These are phyloP conservation scores for Cladophialophora exuberans DNA, from an alignment of 2,329 filamentous ascomycete species.

Conservation along the genomic window DNA sequence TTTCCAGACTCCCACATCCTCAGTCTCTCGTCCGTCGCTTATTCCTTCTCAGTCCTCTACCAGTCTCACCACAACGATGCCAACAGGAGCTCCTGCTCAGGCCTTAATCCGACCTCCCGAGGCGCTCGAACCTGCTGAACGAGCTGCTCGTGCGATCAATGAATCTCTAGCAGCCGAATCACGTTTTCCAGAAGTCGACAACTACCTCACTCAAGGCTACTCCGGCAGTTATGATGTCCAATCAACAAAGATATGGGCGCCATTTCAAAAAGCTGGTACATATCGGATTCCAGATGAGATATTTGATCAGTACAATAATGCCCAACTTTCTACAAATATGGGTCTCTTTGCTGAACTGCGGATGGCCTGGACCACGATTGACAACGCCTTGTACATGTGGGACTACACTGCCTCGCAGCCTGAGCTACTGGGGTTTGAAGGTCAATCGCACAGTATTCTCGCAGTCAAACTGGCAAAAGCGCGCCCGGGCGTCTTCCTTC, in stretches of 20 bases:
- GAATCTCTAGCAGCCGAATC: slow-evolving; percentile 72
- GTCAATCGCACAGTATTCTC: slow-evolving; percentile 84
- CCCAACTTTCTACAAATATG: slow-evolving; percentile 88
- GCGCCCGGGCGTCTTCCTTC: slow-evolving; percentile 83
- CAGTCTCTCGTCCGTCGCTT: slow-evolving; percentile 33
- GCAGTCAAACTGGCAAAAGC: slow-evolving; percentile 87
- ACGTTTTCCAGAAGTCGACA: slow-evolving; percentile 85
- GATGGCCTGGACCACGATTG: slow-evolving; percentile 93
- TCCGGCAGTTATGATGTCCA: slow-evolving; percentile 91
- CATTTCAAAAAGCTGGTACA: slow-evolving; percentile 83
- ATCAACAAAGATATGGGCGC: slow-evolving; percentile 71
- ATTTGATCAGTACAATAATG: slow-evolving; percentile 87
- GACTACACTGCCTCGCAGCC: slow-evolving; percentile 94
- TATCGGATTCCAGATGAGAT: slow-evolving; percentile 91
- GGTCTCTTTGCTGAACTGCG: slow-evolving; percentile 93
- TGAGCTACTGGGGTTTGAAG: slow-evolving; percentile 88
- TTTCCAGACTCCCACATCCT: slow-evolving; percentile 35
- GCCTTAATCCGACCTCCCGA: slow-evolving; percentile 38
- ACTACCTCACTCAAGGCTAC: slow-evolving; percentile 85
- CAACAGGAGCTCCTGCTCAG: slow-evolving; percentile 15
- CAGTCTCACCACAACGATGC: slow-evolving; percentile 14
- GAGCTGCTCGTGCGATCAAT: slow-evolving; percentile 83
- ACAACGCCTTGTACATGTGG: slow-evolving; percentile 96
- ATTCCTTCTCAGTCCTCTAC: slow-evolving; percentile 13
- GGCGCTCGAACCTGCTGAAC: slow-evolving; percentile 69